phyloP scores from a whole-genome alignment of 208 protist species.

The Kentomonas sorsogonicus region DNA sequence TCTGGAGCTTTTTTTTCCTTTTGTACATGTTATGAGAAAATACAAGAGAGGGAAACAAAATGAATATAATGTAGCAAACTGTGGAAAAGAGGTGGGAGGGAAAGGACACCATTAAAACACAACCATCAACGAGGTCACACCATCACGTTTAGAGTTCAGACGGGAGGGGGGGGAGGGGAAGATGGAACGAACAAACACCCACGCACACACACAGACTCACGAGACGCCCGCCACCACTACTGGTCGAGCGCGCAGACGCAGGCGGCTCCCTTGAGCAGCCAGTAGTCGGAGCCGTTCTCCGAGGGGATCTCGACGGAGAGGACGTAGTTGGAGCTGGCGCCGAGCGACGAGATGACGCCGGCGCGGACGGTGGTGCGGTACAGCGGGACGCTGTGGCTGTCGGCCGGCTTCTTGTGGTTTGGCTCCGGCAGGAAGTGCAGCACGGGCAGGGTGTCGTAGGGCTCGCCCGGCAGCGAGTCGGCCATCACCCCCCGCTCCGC shows the following conservation, averaged over 20 bases:
- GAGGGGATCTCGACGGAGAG: slow-evolving; percentile 86
- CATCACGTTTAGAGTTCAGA: no score
- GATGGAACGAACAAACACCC: no score
- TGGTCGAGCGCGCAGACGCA: slow-evolving; percentile 80
- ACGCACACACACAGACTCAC: no score
- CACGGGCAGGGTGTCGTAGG: slow-evolving; percentile 86
- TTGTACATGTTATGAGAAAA: neutral
- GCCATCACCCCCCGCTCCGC: slow-evolving; percentile 48
- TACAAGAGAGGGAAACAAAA: no score
- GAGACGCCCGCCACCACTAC: slow-evolving; percentile 13
- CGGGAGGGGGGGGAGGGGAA: no score
- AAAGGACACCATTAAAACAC: no score
- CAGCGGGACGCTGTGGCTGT: slow-evolving; percentile 85
- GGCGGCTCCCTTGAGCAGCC: slow-evolving; percentile 87
- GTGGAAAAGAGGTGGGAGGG: no score
- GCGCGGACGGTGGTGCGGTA: slow-evolving; percentile 94
- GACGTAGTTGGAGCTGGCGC: slow-evolving; percentile 95
- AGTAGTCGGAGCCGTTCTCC: slow-evolving; percentile 82
- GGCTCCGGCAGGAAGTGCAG: slow-evolving; percentile 94
- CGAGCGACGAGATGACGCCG: slow-evolving; percentile 93
- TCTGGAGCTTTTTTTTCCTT: neutral
- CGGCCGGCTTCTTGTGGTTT: slow-evolving; percentile 63
- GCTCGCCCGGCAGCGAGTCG: slow-evolving; percentile 88
- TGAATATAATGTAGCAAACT: no score
- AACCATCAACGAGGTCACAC: no score